Conservation (phyloP, 2,329 filamentous ascomycete species). For the Calonectria ilicicola region DNA sequence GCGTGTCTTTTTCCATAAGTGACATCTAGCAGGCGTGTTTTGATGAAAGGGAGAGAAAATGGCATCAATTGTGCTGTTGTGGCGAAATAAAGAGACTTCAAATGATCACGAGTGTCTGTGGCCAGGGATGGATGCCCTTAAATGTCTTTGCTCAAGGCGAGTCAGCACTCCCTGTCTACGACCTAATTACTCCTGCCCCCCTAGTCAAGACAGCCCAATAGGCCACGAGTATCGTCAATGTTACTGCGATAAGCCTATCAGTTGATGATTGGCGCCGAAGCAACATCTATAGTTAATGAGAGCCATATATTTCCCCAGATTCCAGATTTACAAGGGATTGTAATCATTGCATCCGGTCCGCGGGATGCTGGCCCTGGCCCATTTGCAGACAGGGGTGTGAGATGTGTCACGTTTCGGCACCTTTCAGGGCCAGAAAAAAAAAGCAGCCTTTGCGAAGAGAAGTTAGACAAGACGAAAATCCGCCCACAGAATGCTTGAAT, state of each 20-base stretch:
- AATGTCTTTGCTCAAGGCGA: background rate
- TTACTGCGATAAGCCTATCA: background rate
- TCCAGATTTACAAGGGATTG: background rate
- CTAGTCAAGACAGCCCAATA: background rate
- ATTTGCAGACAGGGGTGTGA: background rate
- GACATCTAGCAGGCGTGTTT: background rate
- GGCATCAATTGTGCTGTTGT: background rate
- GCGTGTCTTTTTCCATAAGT: background rate
- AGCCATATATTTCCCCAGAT: background rate
- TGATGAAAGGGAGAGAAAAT: background rate
- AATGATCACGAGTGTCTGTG: background rate
- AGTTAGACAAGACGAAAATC: too few relatives aligned
- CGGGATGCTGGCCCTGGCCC: background rate
- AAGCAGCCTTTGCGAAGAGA: too few relatives aligned
- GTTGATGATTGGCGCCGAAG: background rate
- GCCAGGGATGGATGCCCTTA: background rate
- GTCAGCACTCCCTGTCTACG: background rate
- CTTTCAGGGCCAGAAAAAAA: too few relatives aligned
- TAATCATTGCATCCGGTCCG: background rate
- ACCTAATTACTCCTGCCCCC: background rate
- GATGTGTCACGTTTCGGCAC: background rate
- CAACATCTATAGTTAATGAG: background rate
- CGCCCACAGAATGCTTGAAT: too few relatives aligned
- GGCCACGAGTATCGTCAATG: background rate
- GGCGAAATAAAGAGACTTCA: background rate